Conservation (phyloP, 1,284 basidiomycete genomes). For the Apiotrichum akiyoshidainum region DNA sequence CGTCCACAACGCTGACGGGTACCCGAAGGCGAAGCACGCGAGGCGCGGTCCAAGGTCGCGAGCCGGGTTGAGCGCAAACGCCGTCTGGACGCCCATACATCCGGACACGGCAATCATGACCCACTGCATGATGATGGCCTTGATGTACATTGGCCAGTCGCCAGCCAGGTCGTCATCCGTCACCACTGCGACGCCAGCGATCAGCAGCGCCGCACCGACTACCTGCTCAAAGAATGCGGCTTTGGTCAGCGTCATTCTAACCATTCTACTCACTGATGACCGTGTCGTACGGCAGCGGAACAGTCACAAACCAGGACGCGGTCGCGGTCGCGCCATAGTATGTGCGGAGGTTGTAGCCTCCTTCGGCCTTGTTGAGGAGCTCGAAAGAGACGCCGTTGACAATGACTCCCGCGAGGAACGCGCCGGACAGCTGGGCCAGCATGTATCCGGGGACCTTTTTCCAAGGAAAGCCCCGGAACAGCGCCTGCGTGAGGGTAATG, state of each 20-base stretch:
- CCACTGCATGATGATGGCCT: conserved; percentile 4
- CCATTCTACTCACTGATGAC: too few species aligned
- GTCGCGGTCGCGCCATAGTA: background rate
- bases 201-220: too few species aligned
- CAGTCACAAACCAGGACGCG: background rate
- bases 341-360: background rate
- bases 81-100: conserved; percentile 17
- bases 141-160: conserved; percentile 2
- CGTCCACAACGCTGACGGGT: conserved; percentile 24
- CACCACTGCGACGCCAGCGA: too few species aligned
- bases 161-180: background rate
- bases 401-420: conserved; percentile 26
- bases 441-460: conserved; percentile 28
- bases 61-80: conserved; percentile 34
- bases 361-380: conserved; percentile 3
- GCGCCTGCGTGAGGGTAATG: conserved; percentile 20
- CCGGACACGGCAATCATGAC: conserved; percentile 5
- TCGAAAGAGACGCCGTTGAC: conserved; percentile 18
- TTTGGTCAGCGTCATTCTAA: too few species aligned
- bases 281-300: too few species aligned
- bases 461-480: conserved; percentile 33
- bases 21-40: conserved; percentile 26
- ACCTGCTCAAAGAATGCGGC: too few species aligned
- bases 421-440: conserved; percentile 31
- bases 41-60: conserved; percentile 38